A percentile compares a stretch with the other conserved stretches of the same genome.
phyloP scores from a whole-genome alignment of 306 rosid species.

The Hippophae gyantsensis region DNA sequence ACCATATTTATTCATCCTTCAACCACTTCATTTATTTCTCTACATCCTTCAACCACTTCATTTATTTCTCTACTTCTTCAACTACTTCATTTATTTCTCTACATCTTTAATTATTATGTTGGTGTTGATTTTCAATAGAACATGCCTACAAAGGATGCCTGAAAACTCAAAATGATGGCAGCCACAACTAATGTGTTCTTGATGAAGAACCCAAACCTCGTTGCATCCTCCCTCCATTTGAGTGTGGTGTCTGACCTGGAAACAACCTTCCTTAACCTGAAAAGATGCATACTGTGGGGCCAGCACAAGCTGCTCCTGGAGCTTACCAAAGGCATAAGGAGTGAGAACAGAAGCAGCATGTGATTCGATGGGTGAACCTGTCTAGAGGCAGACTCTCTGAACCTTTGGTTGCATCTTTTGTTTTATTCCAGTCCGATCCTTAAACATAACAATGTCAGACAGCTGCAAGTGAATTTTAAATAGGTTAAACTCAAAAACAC shows the following conservation, averaged over 20 bases:
- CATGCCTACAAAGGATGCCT: neutral
- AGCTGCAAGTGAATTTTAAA: neutral
- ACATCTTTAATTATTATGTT: no score
- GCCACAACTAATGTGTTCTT: neutral
- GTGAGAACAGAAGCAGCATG: neutral
- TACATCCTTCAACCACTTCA: no score
- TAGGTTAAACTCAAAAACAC: neutral
- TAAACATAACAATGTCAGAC: neutral
- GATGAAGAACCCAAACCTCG: neutral
- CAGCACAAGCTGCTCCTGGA: neutral
- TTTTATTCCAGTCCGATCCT: neutral
- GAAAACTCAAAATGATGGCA: conserved; percentile 1
- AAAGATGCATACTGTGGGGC: neutral
- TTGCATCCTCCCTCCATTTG: neutral
- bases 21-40: no score
- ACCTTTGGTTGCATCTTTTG: neutral
- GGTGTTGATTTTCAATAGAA: no score
- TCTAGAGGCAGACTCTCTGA: neutral
- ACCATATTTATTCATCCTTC: no score
- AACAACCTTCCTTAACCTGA: neutral
- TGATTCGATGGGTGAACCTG: neutral
- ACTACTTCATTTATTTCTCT: no score
- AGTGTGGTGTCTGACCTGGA: neutral
- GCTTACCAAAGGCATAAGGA: neutral
- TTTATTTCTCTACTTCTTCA: no score